Evolutionary conservation across 2,329 filamentous ascomycete genomes (phyloP).

Genomic region (Microcyclospora tardicrescens): DNA sequence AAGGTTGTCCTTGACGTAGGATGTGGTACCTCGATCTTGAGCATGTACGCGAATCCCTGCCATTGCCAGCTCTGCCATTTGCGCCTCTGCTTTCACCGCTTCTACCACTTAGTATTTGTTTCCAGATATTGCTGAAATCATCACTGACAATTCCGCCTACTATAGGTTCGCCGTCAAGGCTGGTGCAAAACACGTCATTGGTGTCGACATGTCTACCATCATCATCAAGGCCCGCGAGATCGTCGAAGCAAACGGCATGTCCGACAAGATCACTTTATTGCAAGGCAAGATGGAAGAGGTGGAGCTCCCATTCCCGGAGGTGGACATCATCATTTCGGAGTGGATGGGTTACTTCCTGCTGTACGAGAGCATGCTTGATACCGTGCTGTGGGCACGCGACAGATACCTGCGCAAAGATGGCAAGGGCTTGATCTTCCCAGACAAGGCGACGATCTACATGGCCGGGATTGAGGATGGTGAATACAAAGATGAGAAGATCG

Average conservation of each 20-base stretch:
- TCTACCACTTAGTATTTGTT: no score
- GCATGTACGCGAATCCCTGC: constrained; percentile 54
- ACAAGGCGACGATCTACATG: constrained; percentile 96
- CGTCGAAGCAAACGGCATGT: constrained; percentile 79
- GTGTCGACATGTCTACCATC: constrained; percentile 99
- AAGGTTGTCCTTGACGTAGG: constrained; percentile 93
- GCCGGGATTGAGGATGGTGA: constrained; percentile 97
- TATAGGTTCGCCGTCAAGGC: constrained; percentile 88
- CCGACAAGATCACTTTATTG: constrained; percentile 90
- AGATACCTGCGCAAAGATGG: constrained; percentile 76
- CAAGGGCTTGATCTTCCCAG: constrained; percentile 72
- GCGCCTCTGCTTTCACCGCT: no score
- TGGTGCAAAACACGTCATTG: constrained; percentile 95
- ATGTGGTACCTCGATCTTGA: constrained; percentile 93
- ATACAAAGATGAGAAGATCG: constrained; percentile 99
- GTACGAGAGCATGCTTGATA: constrained; percentile 98
- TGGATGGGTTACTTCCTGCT: constrained; percentile 99
- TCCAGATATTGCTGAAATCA: background rate
- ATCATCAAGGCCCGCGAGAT: constrained; percentile 98
- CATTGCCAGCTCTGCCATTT: background rate
- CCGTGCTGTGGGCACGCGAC: constrained; percentile 91
- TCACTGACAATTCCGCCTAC: background rate
- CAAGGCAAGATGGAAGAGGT: constrained; percentile 99
- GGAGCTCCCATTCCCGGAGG: constrained; percentile 78
- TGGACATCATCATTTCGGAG: constrained; percentile 99